Evolutionary conservation across 192 early-diverging fungal species (phyloP), one percentile per base, ranked within the genome.

Genomic region (Rhizophagus clarus): DNA sequence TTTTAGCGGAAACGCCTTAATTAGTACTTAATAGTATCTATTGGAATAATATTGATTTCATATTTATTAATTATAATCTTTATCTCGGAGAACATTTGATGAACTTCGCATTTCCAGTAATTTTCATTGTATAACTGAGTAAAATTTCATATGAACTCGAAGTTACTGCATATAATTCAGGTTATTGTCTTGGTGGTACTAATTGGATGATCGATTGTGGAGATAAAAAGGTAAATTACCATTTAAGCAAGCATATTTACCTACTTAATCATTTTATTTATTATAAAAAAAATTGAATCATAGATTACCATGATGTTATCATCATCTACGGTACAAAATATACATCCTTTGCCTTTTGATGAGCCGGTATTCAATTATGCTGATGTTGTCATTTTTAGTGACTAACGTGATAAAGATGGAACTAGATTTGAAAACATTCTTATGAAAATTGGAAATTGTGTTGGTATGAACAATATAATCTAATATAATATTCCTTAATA

Each of bases 121-220:
- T 6, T n/a, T 29, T 34, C 79, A 67, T 22, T 97, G 88, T 81
- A 84, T 97, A 31, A 96, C 94, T 3, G 95, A 96, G 31, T 22
- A 86, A 82, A 66, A 76, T 29, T 72, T 86, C n/a, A 24, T 84
- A 80, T 63, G 83, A 24, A 93, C 77, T 91, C 94, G 4, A 93
- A 60, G 60, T 91, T 11, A 93, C 7, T 91, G n/a, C n/a, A n/a
- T n/a, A n/a, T n/a, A n/a, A n/a, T n/a, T n/a, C n/a, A n/a, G n/a
- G n/a, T n/a, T n/a, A 93, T 82, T 90, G 88, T 68, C 87, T 95
- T 56, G 94, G 94, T 8, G 88, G 90, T n/a, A 88, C 91, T 4
- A 94, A 94, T 81, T 95, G 94, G 94, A 83, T 88, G 5, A 84
- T 95, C 24, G 91, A 92, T 81, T 88, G 87, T 82, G 91, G 86